Percentiles rank a stretch among this genome's conserved stretches.
These are phyloP conservation scores for Gremmenia infestans DNA, from an alignment of 2,329 filamentous ascomycete genomes.

Conservation along the genomic window DNA sequence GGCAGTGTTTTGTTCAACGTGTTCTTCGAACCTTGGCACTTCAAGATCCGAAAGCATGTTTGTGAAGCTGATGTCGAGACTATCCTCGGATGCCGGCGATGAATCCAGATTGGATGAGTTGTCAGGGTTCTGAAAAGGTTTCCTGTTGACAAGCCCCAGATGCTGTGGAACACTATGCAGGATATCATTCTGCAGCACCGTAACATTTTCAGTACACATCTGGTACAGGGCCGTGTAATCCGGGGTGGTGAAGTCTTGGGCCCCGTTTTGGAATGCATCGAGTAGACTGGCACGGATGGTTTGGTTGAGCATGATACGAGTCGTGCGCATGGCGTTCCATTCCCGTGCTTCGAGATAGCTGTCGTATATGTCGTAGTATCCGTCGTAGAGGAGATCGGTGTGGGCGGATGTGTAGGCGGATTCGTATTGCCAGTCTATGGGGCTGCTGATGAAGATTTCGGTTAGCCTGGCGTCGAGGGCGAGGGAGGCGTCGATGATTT, in stretches of 20 bases:
- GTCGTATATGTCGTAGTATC: constrained; percentile 18
- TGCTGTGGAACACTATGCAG: constrained; percentile 18
- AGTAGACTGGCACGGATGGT: constrained; percentile 14
- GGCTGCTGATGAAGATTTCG: constrained; percentile 7
- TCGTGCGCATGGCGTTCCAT: constrained; percentile 15
- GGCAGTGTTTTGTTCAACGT: not conserved
- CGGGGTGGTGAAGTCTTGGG: constrained; percentile 4
- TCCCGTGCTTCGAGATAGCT: constrained; percentile 15
- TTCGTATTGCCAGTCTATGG: constrained; percentile 17
- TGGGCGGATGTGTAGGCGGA: constrained; percentile 10
- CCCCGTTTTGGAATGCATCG: constrained; percentile 2
- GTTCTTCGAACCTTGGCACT: not conserved
- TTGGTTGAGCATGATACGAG: constrained; percentile 18
- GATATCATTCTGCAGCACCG: constrained; percentile 16
- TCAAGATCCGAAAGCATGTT: not conserved
- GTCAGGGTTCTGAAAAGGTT: constrained; percentile 4
- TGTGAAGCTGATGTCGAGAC: not conserved
- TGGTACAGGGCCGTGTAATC: constrained; percentile 7
- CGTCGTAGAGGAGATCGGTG: constrained; percentile 11
- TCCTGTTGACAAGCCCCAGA: constrained; percentile 9
- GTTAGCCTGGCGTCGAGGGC: constrained; percentile 10
- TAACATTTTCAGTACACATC: constrained; percentile 9
- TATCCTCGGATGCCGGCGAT: not conserved
- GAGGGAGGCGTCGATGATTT: constrained; percentile 8
- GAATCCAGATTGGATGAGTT: not conserved